A percentile compares a stretch with the other conserved stretches of the same genome.
Evolutionary conservation across 1,284 basidiomycete genomes (phyloP).

Genomic region (Cutaneotrichosporon cavernicola): DNA sequence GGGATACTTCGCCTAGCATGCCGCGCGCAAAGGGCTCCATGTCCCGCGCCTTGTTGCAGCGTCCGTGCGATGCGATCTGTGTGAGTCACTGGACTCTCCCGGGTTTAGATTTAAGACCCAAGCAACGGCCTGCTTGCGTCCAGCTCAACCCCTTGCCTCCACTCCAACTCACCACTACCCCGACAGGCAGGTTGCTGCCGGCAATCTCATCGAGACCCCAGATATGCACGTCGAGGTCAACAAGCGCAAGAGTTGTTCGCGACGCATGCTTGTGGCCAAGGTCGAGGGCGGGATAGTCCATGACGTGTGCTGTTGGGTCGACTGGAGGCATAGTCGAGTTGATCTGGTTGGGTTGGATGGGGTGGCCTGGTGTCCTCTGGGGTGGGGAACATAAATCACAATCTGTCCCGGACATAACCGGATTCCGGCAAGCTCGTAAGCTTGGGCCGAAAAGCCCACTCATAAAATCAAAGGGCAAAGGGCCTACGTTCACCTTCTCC

Average conservation of each 20-base stretch:
- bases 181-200: slow-evolving; percentile 31
- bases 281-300: slow-evolving; percentile 39
- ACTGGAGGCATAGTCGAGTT: background rate
- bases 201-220: slow-evolving; percentile 47
- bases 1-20: slow-evolving; percentile 33
- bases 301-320: slow-evolving; percentile 24
- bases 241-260: slow-evolving; percentile 25
- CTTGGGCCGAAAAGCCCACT: too few species aligned
- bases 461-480: too few species aligned
- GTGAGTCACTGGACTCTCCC: background rate
- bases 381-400: too few species aligned
- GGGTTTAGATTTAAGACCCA: too few species aligned
- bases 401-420: too few species aligned
- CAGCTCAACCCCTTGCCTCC: background rate
- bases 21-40: slow-evolving; percentile 45
- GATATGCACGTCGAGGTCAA: slow-evolving; percentile 43
- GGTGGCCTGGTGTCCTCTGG: background rate
- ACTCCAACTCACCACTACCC: slow-evolving; percentile 37
- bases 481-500: too few species aligned
- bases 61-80: slow-evolving; percentile 47
- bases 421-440: too few species aligned
- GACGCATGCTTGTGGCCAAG: slow-evolving; percentile 27
- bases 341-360: background rate
- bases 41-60: slow-evolving; percentile 40
- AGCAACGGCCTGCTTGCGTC: background rate